Evolutionary conservation across 2,329 filamentous ascomycete species (phyloP).

Genomic region (Pezicula neosporulosa): DNA sequence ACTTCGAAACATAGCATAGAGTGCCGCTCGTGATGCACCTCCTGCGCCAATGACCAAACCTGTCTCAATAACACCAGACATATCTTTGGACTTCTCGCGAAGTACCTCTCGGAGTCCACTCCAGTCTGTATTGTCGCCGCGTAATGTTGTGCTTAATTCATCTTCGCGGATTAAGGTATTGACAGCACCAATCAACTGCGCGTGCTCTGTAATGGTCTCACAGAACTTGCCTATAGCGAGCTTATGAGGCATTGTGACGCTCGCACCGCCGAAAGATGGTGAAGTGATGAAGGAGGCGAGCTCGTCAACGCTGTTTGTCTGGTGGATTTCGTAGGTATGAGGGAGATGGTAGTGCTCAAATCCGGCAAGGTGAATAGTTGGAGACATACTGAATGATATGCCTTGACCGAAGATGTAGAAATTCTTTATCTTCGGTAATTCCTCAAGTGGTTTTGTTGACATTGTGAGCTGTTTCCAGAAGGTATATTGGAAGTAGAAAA

Average conservation of each 20-base stretch:
- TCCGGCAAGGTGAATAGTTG: not conserved
- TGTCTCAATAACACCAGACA: slow-evolving; percentile 26
- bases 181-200: not conserved
- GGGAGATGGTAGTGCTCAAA: slow-evolving; percentile 1
- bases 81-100: slow-evolving; percentile 63
- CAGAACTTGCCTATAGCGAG: not conserved
- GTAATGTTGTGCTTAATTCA: slow-evolving; percentile 62
- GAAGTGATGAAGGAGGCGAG: not conserved
- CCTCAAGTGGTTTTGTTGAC: not conserved
- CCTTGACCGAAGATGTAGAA: slow-evolving; percentile 7
- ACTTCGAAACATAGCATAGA: slow-evolving; percentile 71
- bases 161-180: slow-evolving; percentile 30
- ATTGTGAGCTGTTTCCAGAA: not conserved
- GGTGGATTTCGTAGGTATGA: not conserved
- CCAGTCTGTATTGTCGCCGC: slow-evolving; percentile 78
- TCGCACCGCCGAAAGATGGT: not conserved
- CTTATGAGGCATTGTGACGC: not conserved
- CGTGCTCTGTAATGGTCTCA: not conserved
- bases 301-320: slow-evolving; percentile 3
- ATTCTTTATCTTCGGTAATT: not conserved
- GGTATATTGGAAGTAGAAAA: not conserved
- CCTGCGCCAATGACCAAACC: slow-evolving; percentile 59
- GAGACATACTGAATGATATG: slow-evolving; percentile 1
- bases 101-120: slow-evolving; percentile 69
- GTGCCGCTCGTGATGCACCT: slow-evolving; percentile 71